Base-by-base conservation (phyloP, 352 stramenopile species). In the Globisporangium okanoganense region DNA sequence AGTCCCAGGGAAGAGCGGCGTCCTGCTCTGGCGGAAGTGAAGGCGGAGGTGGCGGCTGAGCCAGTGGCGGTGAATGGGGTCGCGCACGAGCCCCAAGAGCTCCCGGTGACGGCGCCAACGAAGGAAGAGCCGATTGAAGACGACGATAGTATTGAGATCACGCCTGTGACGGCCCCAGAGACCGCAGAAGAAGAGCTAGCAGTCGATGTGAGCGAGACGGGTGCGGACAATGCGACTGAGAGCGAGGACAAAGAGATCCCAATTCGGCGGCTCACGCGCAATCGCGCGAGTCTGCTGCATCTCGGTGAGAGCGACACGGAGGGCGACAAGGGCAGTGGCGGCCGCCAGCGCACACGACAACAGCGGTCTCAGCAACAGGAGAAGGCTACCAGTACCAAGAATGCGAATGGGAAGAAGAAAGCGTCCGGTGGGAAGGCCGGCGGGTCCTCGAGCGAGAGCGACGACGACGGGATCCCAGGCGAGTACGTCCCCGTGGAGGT, bases 401-500 rank as follows among this genome's bases (percentile, higher is more conserved):
- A 27, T 2, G 22, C 0, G 8, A 59, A 24, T 13, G 20, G 31
- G 38, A 41, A 40, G 33, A 57, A 64, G 50, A 52, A 59, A 57
- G 18, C n/a, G 1, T 52, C 47, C 10, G 27, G 53, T 14, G 12
- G 36, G 14, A 59, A 43, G 18, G n/a, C 22, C 40, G 44, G 10
- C 2, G 27, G 47, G 16, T 38, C 16, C 25, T 38, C 13, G 35
- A 51, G 31, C 50, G 71, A 76, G 12, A 73, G 65, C 38, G 75
- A 82, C n/a, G 75, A 82, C 52, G 78, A 73, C 56, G 75, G 83
- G 35, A 70, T 64, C 12, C 59, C 72, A 18, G 79, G 62, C 9
- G 78, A 91, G 43, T 90, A 86, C 41, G 65, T 92, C 35, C 67
- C 79, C 29, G 71, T 92, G 1, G 69, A 91, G 58, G 79, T 89